These are phyloP conservation scores for Teratosphaeria destructans DNA, from an alignment of 2,329 filamentous ascomycete genomes.

Conservation along the genomic window DNA sequence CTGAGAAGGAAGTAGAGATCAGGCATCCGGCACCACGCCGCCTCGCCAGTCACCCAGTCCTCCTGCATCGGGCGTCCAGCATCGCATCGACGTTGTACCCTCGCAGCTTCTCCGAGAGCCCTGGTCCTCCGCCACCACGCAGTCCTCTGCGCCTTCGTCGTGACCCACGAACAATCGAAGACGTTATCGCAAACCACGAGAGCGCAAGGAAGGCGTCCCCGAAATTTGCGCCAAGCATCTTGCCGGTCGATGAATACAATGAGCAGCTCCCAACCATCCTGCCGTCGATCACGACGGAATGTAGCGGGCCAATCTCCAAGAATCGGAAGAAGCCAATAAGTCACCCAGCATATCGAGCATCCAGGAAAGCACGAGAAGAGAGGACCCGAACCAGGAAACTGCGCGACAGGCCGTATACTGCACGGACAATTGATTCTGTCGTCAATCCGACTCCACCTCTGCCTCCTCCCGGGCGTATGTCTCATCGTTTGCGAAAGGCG, in stretches of 20 bases:
- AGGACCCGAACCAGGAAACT: constrained; percentile 24
- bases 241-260: constrained; percentile 16
- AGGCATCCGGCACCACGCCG: constrained; percentile 21
- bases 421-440: constrained; percentile 18
- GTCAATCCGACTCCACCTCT: constrained; percentile 12
- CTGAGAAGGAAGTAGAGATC: constrained; percentile 19
- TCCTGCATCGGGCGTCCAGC: constrained; percentile 23
- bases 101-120: constrained; percentile 20
- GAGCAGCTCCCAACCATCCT: constrained; percentile 14
- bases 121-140: constrained; percentile 25
- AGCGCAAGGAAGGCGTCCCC: constrained; percentile 14
- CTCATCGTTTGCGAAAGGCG: constrained; percentile 19
- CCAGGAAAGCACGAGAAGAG: constrained; percentile 22
- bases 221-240: constrained; percentile 20
- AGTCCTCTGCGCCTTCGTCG: constrained; percentile 21
- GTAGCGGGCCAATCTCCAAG: constrained; percentile 19
- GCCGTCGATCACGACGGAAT: constrained; percentile 23
- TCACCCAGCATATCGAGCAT: constrained; percentile 9
- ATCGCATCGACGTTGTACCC: constrained; percentile 19
- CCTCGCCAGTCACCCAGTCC: constrained; percentile 19
- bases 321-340: constrained; percentile 14
- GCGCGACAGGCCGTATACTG: constrained; percentile 17
- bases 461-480: background rate
- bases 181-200: constrained; percentile 11
- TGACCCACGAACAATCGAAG: constrained; percentile 19